Base-by-base conservation (phyloP, 768 basidiomycete genomes). In the Paxillus ammoniavirescens region DNA sequence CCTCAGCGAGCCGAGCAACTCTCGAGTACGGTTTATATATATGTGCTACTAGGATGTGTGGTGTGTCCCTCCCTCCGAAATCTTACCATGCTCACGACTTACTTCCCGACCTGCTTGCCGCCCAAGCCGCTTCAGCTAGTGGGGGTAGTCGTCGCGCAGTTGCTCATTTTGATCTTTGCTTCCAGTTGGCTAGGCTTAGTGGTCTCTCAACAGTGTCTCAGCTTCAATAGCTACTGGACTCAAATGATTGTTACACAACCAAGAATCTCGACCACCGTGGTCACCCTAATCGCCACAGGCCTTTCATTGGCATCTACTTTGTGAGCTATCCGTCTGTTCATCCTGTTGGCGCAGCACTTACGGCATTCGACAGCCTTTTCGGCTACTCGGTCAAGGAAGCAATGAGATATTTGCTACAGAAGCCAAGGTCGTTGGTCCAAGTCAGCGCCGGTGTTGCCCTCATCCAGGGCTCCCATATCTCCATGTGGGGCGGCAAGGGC, bases 361-460 rank as follows among this genome's bases (percentile, higher is more conserved):
- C 17, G 12, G 9, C n/a, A n/a, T 26, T 41, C 15, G 23, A 33
- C 31, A 13, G 28, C 9, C 17, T 17, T 42, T 10, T 42, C 17
- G 31, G 31, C 12, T 12, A 33, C 31, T 35, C 35, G 12, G 35
- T 62, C 28, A 62, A 47, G 30, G 57, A 62, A n/a, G 61, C 61
- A 14, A 48, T 60, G 50, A 55, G 55, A 12, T 50, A 59, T 18
- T 47, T 53, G 4, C 55, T 62, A 54, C 54, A 40, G 8, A 33
- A 23, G 2, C 18, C 61, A 1, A 61, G 52, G 40, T 51, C 60
- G 12, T 35, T 63, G 40, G 37, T 63, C 5, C 3, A 51, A 8
- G 54, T 62, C 7, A 56, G 44, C 10, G 31, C 52, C 3, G 55
- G 52, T 5, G 44, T 63, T n/a, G 51, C 57, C 8, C 37, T 59